phyloP scores from a whole-genome alignment of 495 filamentous ascomycete species.

The Staphylotrichum longicolle region DNA sequence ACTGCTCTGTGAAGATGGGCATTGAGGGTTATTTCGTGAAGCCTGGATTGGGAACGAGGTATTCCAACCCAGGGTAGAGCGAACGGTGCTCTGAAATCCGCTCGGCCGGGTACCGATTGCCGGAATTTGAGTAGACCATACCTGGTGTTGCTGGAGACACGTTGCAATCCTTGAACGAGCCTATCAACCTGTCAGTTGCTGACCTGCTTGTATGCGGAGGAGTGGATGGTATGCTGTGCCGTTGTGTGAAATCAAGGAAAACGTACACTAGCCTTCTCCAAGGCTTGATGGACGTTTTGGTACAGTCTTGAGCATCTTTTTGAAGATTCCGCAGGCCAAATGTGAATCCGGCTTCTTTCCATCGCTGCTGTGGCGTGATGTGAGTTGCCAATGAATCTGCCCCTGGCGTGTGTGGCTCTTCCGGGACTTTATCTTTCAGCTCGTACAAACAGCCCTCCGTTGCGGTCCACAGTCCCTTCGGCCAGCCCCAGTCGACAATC shows the following conservation, averaged over 20 bases:
- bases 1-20: too few species aligned
- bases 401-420: not conserved
- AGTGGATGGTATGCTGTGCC: too few species aligned
- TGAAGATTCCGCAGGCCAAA: not conserved
- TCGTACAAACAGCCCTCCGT: not conserved
- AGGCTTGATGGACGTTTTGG: not conserved
- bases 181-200: not conserved
- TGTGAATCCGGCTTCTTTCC: not conserved
- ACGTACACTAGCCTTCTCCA: constrained; percentile 12
- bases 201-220: too few species aligned
- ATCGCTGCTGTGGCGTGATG: not conserved
- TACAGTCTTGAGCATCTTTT: too few species aligned
- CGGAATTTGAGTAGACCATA: not conserved
- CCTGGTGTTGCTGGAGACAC: not conserved
- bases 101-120: too few species aligned
- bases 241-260: not conserved
- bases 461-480: not conserved
- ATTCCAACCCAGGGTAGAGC: too few species aligned
- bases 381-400: not conserved
- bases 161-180: not conserved
- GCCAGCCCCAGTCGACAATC: constrained; percentile 10
- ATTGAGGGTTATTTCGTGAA: too few species aligned
- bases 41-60: too few species aligned
- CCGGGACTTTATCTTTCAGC: not conserved
- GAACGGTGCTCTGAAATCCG: too few species aligned